A percentile compares a stretch with the other conserved stretches of the same genome.
Evolutionary conservation across 345 rosid genomes (phyloP).

Genomic region (Gossypium herbaceum): DNA sequence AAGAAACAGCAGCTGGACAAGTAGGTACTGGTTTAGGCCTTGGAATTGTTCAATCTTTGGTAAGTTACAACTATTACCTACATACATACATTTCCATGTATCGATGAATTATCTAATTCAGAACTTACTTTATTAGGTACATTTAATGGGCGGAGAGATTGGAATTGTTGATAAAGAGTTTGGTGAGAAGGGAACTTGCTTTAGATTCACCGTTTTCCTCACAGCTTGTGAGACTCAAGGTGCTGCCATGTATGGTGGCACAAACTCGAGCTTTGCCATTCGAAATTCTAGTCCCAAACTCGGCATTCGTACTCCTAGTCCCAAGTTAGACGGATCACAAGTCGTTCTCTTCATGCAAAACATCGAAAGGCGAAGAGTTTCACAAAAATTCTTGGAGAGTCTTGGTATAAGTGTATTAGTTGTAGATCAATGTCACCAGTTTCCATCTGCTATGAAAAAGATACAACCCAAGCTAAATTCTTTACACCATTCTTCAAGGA

Average conservation of each 20-base stretch:
- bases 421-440: slow-evolving; percentile 39
- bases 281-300: slow-evolving; percentile 39
- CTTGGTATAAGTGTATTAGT: slow-evolving; percentile 48
- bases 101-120: neutral
- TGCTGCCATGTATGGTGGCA: slow-evolving; percentile 9
- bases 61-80: slow-evolving; percentile 12
- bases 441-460: slow-evolving; percentile 32
- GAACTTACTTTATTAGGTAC: slow-evolving; percentile 42
- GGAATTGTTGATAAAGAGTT: slow-evolving; percentile 49
- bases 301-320: slow-evolving; percentile 32
- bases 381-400: slow-evolving; percentile 47
- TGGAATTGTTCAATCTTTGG: slow-evolving; percentile 87
- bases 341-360: slow-evolving; percentile 54
- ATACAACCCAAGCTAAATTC: slow-evolving; percentile 35
- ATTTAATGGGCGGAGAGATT: slow-evolving; percentile 85
- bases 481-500: slow-evolving; percentile 40
- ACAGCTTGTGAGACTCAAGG: slow-evolving; percentile 20
- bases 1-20: slow-evolving; percentile 53
- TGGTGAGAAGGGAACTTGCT: slow-evolving; percentile 68
- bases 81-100: no score
- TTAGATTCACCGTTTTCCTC: slow-evolving; percentile 62
- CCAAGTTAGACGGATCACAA: slow-evolving; percentile 53
- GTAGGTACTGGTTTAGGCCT: slow-evolving; percentile 87
- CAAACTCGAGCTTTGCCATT: slow-evolving; percentile 25
- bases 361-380: slow-evolving; percentile 45